Conservation (phyloP, 2,329 filamentous ascomycete species). For the Saccharata proteae region DNA sequence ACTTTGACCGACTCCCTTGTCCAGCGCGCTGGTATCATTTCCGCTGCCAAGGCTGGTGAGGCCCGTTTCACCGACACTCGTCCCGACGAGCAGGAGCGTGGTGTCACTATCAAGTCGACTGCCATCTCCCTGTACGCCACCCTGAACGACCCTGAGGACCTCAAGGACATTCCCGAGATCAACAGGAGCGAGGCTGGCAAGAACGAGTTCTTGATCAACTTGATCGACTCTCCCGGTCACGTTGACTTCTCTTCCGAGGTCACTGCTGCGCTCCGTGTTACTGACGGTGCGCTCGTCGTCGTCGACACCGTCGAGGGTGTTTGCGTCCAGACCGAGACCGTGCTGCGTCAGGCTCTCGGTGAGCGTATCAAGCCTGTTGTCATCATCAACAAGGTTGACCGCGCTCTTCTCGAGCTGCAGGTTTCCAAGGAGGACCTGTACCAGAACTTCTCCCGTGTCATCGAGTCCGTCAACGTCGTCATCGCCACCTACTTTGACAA, state of each 20-base stretch:
- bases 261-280: conserved; percentile 98
- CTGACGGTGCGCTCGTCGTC: conserved; percentile 97
- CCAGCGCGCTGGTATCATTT: conserved; percentile 99
- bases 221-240: conserved; percentile 99
- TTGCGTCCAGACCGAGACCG: conserved; percentile 99
- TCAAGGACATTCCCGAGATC: conserved; percentile 91
- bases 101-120: conserved; percentile 99
- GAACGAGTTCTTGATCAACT: conserved; percentile 98
- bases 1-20: conserved; percentile 98
- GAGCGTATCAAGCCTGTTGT: conserved; percentile 99
- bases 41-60: conserved; percentile 92
- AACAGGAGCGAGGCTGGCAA: conserved; percentile 60
- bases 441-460: conserved; percentile 98
- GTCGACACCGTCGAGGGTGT: conserved; percentile 99
- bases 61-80: conserved; percentile 94
- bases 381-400: conserved; percentile 99
- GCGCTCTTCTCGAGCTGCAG: conserved; percentile 97
- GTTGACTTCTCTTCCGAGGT: conserved; percentile 99
- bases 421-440: conserved; percentile 98
- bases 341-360: conserved; percentile 95
- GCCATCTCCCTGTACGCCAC: conserved; percentile 96
- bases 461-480: conserved; percentile 99
- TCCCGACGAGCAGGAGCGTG: conserved; percentile 96
- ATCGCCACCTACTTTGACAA: conserved; percentile 99
- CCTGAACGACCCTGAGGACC: conserved; percentile 67